Evolutionary conservation across 352 stramenopile genomes (phyloP).

Genomic region (Plasmopara halstedii): DNA sequence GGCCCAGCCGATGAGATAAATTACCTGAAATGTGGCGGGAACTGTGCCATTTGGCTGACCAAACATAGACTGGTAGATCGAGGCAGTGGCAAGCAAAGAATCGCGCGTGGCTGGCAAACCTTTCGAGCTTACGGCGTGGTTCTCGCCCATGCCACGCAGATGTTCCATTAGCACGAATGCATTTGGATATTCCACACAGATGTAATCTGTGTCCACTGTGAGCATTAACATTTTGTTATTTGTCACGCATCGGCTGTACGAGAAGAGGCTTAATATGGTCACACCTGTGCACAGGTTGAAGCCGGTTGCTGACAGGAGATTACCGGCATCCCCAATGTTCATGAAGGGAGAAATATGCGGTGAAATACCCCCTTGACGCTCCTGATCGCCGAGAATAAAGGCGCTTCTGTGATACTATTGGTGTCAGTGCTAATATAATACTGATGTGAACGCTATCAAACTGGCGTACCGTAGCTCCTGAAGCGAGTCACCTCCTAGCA

Average conservation of each 20-base stretch:
- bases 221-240: slow-evolving; percentile 1
- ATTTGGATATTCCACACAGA: slow-evolving; percentile 92
- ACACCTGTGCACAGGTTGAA: slow-evolving; percentile 91
- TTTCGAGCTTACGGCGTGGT: slow-evolving; percentile 79
- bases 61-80: slow-evolving; percentile 94
- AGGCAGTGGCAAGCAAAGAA: slow-evolving; percentile 89
- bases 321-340: slow-evolving; percentile 92
- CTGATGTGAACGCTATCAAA: not conserved
- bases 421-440: not conserved
- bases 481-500: slow-evolving; percentile 93
- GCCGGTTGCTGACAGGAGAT: slow-evolving; percentile 86
- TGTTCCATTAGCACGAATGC: slow-evolving; percentile 96
- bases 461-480: slow-evolving; percentile 86
- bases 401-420: slow-evolving; percentile 44
- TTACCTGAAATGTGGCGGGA: slow-evolving; percentile 93
- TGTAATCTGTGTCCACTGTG: slow-evolving; percentile 94
- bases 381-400: slow-evolving; percentile 93
- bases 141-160: slow-evolving; percentile 94
- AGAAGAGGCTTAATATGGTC: not conserved
- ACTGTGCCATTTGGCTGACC: slow-evolving; percentile 82
- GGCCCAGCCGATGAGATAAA: slow-evolving; percentile 98
- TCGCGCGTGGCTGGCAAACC: slow-evolving; percentile 76
- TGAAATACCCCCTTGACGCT: slow-evolving; percentile 91
- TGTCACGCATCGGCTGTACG: not conserved
- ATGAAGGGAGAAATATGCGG: slow-evolving; percentile 95